Conservation (phyloP, 2,329 filamentous ascomycete species). For the Fusarium euwallaceae region DNA sequence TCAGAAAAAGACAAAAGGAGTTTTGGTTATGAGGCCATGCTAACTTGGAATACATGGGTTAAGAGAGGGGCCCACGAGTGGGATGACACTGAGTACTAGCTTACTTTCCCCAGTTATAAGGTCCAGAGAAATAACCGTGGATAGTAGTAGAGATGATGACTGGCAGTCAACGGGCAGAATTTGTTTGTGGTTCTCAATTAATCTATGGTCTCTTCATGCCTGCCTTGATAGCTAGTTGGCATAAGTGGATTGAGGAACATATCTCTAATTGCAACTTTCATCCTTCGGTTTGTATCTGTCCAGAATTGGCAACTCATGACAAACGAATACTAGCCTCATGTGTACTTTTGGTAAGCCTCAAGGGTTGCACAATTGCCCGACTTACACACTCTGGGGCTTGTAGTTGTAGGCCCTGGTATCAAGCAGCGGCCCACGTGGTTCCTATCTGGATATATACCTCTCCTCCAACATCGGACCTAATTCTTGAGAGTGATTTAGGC, state of each 20-base stretch:
- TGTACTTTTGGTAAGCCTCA: not conserved
- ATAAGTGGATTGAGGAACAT: not conserved
- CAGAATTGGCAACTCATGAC: not conserved
- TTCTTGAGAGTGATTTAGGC: not conserved
- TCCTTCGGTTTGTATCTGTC: not conserved
- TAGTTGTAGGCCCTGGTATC: not conserved
- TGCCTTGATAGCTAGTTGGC: not conserved
- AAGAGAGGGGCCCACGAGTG: not conserved
- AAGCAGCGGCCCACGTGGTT: not conserved
- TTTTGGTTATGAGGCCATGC: not conserved
- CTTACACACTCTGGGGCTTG: not conserved
- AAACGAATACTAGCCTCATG: not conserved
- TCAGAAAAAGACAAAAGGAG: not conserved
- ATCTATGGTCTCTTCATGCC: not conserved
- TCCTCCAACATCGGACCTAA: not conserved
- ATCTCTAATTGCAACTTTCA: not conserved
- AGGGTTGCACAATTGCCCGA: not conserved
- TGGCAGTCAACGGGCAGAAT: not conserved
- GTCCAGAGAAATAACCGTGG: not conserved
- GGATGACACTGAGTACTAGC: not conserved
- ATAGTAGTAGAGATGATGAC: not conserved
- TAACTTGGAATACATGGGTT: not conserved
- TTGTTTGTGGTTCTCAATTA: not conserved
- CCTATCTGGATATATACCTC: not conserved
- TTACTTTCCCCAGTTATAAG: not conserved